Percentiles rank a stretch among this genome's conserved stretches.
Evolutionary conservation across 306 rosid species (phyloP).

Genomic region (Macrotyloma uniflorum): DNA sequence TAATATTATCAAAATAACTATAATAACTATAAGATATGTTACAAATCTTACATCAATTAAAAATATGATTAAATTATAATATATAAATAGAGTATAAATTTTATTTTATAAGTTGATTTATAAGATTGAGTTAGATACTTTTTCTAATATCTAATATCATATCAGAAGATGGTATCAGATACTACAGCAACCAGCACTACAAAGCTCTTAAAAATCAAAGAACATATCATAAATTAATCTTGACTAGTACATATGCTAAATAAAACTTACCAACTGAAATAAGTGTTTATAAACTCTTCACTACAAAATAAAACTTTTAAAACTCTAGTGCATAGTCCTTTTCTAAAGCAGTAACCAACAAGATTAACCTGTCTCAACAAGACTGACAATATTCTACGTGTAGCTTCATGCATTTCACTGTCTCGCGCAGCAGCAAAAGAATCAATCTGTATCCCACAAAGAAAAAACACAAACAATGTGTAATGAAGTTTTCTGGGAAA

Average conservation of each 20-base stretch:
- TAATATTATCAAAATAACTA: background rate
- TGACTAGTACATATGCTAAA: slow-evolving; percentile 5
- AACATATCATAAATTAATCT: slow-evolving; percentile 7
- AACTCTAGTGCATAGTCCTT: background rate
- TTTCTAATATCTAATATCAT: no score
- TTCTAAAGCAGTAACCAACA: slow-evolving; percentile 19
- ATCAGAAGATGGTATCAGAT: background rate
- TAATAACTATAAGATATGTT: no score
- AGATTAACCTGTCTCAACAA: slow-evolving; percentile 53
- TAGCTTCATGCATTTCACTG: slow-evolving; percentile 86
- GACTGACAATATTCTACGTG: slow-evolving; percentile 80
- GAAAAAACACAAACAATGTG: slow-evolving; percentile 18
- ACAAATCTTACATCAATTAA: background rate
- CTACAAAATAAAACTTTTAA: background rate
- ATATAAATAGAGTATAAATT: no score
- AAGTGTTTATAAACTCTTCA: background rate
- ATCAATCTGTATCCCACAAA: slow-evolving; percentile 57
- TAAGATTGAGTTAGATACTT: no score
- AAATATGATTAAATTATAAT: no score
- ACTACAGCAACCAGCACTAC: background rate
- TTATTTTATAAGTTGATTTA: no score
- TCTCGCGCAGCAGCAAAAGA: slow-evolving; percentile 88
- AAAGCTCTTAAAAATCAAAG: background rate
- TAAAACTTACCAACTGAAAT: background rate
- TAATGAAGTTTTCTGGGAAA: slow-evolving; percentile 8